Evolutionary conservation across 805 yeast genomes (phyloP).

Genomic region (Candida pseudoglaebosa): DNA sequence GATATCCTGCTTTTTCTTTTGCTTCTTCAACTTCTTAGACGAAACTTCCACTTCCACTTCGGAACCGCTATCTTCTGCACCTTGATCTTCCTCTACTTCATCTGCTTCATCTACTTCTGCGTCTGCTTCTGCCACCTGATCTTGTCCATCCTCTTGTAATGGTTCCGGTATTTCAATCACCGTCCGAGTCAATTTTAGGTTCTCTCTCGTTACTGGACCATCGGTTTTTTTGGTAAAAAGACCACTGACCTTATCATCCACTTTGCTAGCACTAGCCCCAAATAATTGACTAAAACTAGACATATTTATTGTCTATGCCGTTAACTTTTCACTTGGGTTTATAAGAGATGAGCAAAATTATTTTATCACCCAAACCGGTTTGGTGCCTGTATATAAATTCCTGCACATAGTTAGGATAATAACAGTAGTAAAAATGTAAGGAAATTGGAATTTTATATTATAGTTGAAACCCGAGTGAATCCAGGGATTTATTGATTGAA

Average conservation of each 20-base stretch:
- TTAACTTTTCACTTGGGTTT: no score
- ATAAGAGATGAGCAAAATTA: not conserved
- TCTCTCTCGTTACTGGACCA: slow-evolving; percentile 46
- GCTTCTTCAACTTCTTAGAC: slow-evolving; percentile 4
- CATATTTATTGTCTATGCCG: no score
- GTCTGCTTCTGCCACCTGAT: slow-evolving; percentile 18
- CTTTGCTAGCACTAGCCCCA: slow-evolving; percentile 19
- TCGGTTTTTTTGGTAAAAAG: slow-evolving; percentile 29
- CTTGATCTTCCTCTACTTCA: slow-evolving; percentile 20
- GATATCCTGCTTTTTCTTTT: slow-evolving; percentile 24
- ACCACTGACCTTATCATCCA: slow-evolving; percentile 25
- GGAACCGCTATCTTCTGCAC: slow-evolving; percentile 6
- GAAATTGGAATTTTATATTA: not conserved
- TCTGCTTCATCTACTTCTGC: slow-evolving; percentile 16
- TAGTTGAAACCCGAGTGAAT: not conserved
- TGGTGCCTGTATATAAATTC: not conserved
- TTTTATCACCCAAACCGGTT: no score
- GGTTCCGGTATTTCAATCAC: slow-evolving; percentile 13
- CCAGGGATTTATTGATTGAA: not conserved
- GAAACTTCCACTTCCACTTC: not conserved
- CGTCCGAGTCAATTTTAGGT: slow-evolving; percentile 19
- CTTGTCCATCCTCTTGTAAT: slow-evolving; percentile 15
- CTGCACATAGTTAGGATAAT: not conserved
- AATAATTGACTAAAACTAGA: slow-evolving; percentile 33
- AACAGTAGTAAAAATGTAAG: not conserved